phyloP scores from a whole-genome alignment of 352 stramenopile species.

The Pythium volutum region DNA sequence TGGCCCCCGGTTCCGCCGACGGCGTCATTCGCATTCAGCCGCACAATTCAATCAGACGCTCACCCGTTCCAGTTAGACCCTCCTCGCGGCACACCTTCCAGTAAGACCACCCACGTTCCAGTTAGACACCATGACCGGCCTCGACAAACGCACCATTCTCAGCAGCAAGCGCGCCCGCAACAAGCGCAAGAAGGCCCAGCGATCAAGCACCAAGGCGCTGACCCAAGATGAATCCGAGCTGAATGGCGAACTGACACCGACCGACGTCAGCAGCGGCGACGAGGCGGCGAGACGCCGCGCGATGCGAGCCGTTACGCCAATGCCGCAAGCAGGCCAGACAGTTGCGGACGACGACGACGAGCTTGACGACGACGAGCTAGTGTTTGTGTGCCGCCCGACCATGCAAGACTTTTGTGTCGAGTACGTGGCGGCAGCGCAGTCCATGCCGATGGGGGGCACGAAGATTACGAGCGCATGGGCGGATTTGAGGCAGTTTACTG shows the following conservation, averaged over 20 bases:
- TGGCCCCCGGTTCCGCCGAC: neutral
- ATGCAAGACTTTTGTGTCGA: conserved; percentile 61
- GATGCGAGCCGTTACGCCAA: neutral
- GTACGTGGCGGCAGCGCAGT: conserved; percentile 37
- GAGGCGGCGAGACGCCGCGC: neutral
- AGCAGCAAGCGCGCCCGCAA: conserved; percentile 58
- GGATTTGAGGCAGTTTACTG: conserved; percentile 40
- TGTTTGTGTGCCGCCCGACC: conserved; percentile 58
- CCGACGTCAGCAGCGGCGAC: conserved; percentile 19
- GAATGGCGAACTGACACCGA: conserved; percentile 6
- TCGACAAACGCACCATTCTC: conserved; percentile 64
- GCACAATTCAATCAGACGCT: conserved; percentile 2
- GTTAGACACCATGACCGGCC: neutral
- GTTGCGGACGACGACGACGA: conserved; percentile 21
- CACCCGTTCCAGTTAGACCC: neutral
- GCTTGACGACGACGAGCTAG: conserved; percentile 54
- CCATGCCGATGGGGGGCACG: conserved; percentile 8
- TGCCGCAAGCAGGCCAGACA: conserved; percentile 14
- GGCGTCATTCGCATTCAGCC: neutral
- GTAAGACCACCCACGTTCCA: neutral
- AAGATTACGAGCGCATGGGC: conserved; percentile 6
- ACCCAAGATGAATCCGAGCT: conserved; percentile 11
- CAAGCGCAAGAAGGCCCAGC: conserved; percentile 51
- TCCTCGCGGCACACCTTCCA: neutral
- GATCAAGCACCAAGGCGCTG: conserved; percentile 27